Percentiles rank a stretch among this genome's conserved stretches.
Evolutionary conservation across 768 basidiomycete species (phyloP).

Genomic region (Leccinum pellstonianum): DNA sequence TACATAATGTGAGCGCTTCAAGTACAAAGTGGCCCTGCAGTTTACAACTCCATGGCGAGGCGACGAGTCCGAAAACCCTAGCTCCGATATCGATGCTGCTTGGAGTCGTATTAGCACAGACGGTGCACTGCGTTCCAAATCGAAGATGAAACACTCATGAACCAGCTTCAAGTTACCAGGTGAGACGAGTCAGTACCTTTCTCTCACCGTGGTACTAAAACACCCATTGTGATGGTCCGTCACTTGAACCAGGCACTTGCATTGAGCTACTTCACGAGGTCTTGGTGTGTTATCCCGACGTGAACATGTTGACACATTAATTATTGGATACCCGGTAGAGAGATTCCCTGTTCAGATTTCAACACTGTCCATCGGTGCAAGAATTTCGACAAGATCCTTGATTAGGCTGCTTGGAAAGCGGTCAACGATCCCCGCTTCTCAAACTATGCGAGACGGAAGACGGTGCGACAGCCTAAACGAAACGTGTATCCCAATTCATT

Average conservation of each 20-base stretch:
- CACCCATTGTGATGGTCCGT: no score
- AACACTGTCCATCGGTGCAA: slow-evolving; percentile 40
- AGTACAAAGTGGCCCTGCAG: slow-evolving; percentile 7
- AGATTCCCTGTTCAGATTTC: neutral
- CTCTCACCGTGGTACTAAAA: no score
- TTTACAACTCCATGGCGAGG: slow-evolving; percentile 9
- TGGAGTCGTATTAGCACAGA: slow-evolving; percentile 7
- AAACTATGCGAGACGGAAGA: neutral
- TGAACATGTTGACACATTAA: slow-evolving; percentile 3
- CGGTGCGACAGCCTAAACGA: no score
- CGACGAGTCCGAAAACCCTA: slow-evolving; percentile 3
- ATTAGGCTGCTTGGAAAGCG: slow-evolving; percentile 53
- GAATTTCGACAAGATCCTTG: slow-evolving; percentile 79
- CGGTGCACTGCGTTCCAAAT: slow-evolving; percentile 6
- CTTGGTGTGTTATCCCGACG: slow-evolving; percentile 11
- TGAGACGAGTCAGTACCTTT: neutral
- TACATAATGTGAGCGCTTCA: slow-evolving; percentile 1
- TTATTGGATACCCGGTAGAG: slow-evolving; percentile 8
- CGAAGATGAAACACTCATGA: neutral
- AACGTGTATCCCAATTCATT: neutral
- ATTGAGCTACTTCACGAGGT: slow-evolving; percentile 7
- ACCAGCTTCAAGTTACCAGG: neutral
- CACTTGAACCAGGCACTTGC: slow-evolving; percentile 2
- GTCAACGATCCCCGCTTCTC: neutral
- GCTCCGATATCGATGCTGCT: slow-evolving; percentile 12